Base-by-base conservation (phyloP, 257 asterid genomes). In the Jasminum sambac region DNA sequence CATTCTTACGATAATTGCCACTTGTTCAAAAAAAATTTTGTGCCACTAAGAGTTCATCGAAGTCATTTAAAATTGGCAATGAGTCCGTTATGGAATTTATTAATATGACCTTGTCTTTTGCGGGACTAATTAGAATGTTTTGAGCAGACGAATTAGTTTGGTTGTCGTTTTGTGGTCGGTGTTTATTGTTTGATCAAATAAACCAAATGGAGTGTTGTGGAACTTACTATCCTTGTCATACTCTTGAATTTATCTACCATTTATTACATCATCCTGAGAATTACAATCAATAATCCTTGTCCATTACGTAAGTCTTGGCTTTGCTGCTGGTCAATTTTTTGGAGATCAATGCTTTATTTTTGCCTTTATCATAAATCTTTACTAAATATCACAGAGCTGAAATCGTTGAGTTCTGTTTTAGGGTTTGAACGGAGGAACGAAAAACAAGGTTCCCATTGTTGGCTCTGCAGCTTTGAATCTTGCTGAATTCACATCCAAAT, bases 381-480 rank as follows among this genome's bases (percentile, higher is more conserved):
- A 8, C 61, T 39, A 25, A 23, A 67, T 26, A n/a, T 52, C 8
- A 5, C 34, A n/a, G 17, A 21, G 66, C 58, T 65, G 30, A 68
- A 44, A 24, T 37, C 63, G 21, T 55, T 24, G 70, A 59, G 17
- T 77, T 68, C 63, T 77, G 66, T 39, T 68, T 70, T 82, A 94
- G 97, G 88, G 84, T 65, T 38, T 66, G 77, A 81, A 80, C 71
- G 95, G 76, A 82, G 98, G 88, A 36, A 72, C 78, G 9, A 95
- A 87, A 79, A 88, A 81, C 82, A 95, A 87, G 89, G 59, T 76
- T 68, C 78, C 82, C 6, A 60, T 82, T 41, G 41, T 95, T 67
- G 98, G 96, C 63, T 72, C 84, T 16, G 90, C 91, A 21, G 40
- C 79, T 43, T 40, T 91, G 82, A 95, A 89, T 76, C 93, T 95